phyloP scores from a whole-genome alignment of 192 early-diverging fungal species.

The Backusella sp. region DNA sequence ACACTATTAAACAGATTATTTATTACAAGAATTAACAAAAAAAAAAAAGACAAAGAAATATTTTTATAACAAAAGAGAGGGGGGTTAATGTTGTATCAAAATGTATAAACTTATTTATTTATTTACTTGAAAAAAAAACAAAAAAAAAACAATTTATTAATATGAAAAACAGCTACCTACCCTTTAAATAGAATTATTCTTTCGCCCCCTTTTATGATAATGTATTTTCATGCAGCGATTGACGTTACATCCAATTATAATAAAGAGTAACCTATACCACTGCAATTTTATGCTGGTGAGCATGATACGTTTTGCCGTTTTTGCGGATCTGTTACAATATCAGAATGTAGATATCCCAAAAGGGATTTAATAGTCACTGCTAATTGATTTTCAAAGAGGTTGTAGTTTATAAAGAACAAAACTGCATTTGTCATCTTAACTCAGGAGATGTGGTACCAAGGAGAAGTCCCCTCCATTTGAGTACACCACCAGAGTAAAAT shows the following conservation, averaged over 20 bases:
- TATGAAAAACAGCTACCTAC: background rate
- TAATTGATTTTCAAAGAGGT: background rate
- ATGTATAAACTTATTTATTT: background rate
- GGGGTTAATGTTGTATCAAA: background rate
- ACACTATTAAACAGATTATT: background rate
- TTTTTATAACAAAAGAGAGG: too few species aligned
- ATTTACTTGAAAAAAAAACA: background rate
- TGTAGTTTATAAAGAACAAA: background rate
- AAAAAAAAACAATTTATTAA: background rate
- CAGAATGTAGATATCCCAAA: too few species aligned
- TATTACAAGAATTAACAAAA: background rate
- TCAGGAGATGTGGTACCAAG: background rate
- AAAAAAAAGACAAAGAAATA: background rate
- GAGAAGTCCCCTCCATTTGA: too few species aligned
- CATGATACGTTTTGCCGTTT: too few species aligned
- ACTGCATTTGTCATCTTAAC: background rate
- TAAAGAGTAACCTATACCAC: too few species aligned
- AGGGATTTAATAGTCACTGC: too few species aligned
- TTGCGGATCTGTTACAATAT: too few species aligned
- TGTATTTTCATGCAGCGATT: too few species aligned
- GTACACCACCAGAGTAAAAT: too few species aligned
- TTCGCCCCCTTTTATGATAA: background rate
- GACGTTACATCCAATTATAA: too few species aligned
- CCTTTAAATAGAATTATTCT: background rate
- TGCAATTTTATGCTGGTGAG: too few species aligned